These are phyloP conservation scores for Puccinia hordei DNA, from an alignment of 1,284 basidiomycete species.

Conservation along the genomic window DNA sequence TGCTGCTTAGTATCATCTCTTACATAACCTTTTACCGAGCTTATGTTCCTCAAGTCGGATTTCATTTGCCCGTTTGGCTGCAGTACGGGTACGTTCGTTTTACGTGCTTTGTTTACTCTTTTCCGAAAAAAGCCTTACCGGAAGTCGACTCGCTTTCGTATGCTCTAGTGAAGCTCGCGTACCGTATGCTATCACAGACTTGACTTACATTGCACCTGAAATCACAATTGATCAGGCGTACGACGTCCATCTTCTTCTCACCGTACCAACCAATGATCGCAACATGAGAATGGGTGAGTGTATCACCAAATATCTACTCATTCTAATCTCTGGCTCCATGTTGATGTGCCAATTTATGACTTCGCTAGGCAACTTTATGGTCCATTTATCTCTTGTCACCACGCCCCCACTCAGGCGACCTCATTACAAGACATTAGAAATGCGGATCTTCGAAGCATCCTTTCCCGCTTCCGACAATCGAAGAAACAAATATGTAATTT, in stretches of 20 bases:
- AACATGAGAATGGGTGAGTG: slow-evolving; percentile 44
- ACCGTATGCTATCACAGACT: slow-evolving; percentile 27
- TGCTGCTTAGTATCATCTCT: slow-evolving; percentile 35
- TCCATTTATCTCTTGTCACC: slow-evolving; percentile 19
- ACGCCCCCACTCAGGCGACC: neutral
- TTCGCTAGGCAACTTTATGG: slow-evolving; percentile 45
- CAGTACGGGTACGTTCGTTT: slow-evolving; percentile 39
- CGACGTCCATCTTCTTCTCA: slow-evolving; percentile 40
- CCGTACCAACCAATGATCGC: slow-evolving; percentile 43
- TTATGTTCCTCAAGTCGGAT: slow-evolving; percentile 42
- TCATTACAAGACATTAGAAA: slow-evolving; percentile 14
- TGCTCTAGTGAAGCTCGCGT: slow-evolving; percentile 34
- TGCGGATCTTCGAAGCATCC: slow-evolving; percentile 19
- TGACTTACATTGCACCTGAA: slow-evolving; percentile 13
- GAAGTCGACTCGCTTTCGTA: slow-evolving; percentile 6
- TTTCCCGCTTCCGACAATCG: slow-evolving; percentile 40
- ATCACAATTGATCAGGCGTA: slow-evolving; percentile 46
- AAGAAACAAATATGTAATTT: slow-evolving; percentile 32
- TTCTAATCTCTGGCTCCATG: neutral
- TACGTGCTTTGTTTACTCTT: neutral
- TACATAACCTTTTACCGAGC: slow-evolving; percentile 38
- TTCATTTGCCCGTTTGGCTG: slow-evolving; percentile 41
- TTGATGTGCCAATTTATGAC: neutral
- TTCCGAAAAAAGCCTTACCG: slow-evolving; percentile 13
- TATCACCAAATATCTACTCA: neutral